Evolutionary conservation across 805 yeast genomes (phyloP), one percentile per base, ranked within the genome.

Genomic region (Cyberlindnera misumaiensis): DNA sequence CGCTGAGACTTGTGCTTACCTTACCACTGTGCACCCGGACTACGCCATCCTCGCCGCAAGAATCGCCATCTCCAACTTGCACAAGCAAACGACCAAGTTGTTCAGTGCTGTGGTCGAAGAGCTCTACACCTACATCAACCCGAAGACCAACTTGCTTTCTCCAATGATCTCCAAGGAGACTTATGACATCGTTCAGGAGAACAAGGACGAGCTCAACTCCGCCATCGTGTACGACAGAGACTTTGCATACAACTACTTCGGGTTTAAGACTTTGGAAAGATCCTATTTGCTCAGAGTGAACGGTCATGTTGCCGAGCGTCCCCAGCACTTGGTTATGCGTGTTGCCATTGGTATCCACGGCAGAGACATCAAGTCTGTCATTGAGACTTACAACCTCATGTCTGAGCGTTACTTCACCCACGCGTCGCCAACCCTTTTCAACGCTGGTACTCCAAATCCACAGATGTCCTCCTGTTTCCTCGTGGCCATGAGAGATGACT

Each of bases 1-100:
- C 35, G 97, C 97, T 32, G 98, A 93, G 65, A 88, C 96, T 28
- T 95, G 96, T 41, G 97, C 97, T 31, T 84, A 83, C 58, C 86
- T 93, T 96, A 88, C 97, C 42, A 90, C 97, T 11, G 76, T 85
- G 46, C 97, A 90, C 62, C 97, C 97, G n/a, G 97, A 93, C 65
- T 89, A 90, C 55, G 96, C 97, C 20, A 78, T 80, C 31, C 72
- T 88, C 52, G 97, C 97, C 39, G 97, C 97, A 27, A 80, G 98
- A 67, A 83, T 90, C 44, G 97, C 97, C 15, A 81, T 93, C 39
- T 85, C 96, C 30, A 87, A 87, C 62, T 72, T 93, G 58, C 97
- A 90, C 69, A 89, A 89, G 65, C 95, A 88, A 66, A 89, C 97
- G 38, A 83, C 87, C 44, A 83, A 84, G 63, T 83, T 73, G 55